phyloP scores from a whole-genome alignment of 2,329 filamentous ascomycete genomes.

The Pestalotiopsis sp. region DNA sequence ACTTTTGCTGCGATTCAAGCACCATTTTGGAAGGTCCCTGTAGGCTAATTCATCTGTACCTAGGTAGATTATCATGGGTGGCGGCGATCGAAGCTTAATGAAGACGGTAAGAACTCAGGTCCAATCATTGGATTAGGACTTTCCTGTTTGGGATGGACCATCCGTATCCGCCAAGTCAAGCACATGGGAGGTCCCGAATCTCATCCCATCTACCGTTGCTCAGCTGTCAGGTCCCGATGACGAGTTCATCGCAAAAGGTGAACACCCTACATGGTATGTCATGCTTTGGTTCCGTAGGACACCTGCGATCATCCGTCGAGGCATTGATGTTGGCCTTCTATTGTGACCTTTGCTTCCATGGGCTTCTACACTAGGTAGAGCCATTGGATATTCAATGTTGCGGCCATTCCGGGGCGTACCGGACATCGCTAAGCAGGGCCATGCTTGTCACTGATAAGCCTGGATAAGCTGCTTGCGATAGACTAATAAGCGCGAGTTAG shows the following conservation, averaged over 20 bases:
- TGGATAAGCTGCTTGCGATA: not conserved
- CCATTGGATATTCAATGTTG: not conserved
- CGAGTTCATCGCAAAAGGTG: not conserved
- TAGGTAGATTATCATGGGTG: conserved; percentile 1
- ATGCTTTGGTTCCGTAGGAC: not conserved
- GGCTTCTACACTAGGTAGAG: not conserved
- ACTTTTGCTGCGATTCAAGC: not conserved
- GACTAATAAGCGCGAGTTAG: not conserved
- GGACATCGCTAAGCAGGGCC: not conserved
- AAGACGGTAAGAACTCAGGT: not conserved
- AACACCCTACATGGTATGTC: not conserved
- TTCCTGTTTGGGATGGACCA: not conserved
- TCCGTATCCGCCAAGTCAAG: not conserved
- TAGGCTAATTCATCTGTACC: not conserved
- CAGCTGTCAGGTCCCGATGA: not conserved
- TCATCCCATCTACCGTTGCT: not conserved
- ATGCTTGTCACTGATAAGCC: not conserved
- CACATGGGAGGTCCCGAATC: not conserved
- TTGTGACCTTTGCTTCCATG: not conserved
- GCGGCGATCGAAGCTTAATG: not conserved
- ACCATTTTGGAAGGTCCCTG: conserved; percentile 4
- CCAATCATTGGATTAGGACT: not conserved
- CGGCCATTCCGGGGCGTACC: not conserved
- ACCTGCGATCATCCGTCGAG: not conserved
- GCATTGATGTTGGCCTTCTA: not conserved